These are phyloP conservation scores for Fusarium algeriense DNA, from an alignment of 2,329 filamentous ascomycete species.

Conservation along the genomic window DNA sequence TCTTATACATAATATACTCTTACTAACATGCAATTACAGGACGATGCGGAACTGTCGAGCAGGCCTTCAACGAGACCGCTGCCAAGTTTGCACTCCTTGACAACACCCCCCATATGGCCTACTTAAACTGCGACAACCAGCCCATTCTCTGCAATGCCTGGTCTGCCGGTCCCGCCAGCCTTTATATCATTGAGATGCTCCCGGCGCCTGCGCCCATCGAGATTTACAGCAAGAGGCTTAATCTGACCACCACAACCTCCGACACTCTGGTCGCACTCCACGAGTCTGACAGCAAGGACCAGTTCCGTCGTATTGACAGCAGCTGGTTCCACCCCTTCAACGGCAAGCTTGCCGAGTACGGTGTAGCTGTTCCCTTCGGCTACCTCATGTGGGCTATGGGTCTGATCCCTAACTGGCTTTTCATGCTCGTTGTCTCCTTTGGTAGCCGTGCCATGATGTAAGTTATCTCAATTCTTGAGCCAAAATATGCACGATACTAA, in stretches of 20 bases:
- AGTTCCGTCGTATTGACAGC: constrained; percentile 61
- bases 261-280: constrained; percentile 73
- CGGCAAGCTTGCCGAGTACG: constrained; percentile 72
- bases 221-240: constrained; percentile 74
- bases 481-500: constrained; percentile 38
- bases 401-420: constrained; percentile 78
- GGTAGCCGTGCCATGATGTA: constrained; percentile 81
- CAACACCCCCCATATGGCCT: constrained; percentile 73
- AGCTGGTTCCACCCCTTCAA: constrained; percentile 81
- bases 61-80: constrained; percentile 75
- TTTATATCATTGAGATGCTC: constrained; percentile 77
- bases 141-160: constrained; percentile 81
- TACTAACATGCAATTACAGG: constrained; percentile 58
- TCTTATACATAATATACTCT: not conserved
- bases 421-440: constrained; percentile 82
- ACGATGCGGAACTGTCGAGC: constrained; percentile 72
- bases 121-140: constrained; percentile 80
- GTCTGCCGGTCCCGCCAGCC: constrained; percentile 72
- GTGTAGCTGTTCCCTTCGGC: constrained; percentile 72
- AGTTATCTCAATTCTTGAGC: constrained; percentile 53
- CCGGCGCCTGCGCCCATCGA: constrained; percentile 73
- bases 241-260: constrained; percentile 75
- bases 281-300: constrained; percentile 63
- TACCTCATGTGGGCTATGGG: constrained; percentile 76
- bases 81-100: constrained; percentile 71